These are phyloP conservation scores for Cyclaneusma minus DNA, from an alignment of 2,329 filamentous ascomycete genomes.

Conservation along the genomic window DNA sequence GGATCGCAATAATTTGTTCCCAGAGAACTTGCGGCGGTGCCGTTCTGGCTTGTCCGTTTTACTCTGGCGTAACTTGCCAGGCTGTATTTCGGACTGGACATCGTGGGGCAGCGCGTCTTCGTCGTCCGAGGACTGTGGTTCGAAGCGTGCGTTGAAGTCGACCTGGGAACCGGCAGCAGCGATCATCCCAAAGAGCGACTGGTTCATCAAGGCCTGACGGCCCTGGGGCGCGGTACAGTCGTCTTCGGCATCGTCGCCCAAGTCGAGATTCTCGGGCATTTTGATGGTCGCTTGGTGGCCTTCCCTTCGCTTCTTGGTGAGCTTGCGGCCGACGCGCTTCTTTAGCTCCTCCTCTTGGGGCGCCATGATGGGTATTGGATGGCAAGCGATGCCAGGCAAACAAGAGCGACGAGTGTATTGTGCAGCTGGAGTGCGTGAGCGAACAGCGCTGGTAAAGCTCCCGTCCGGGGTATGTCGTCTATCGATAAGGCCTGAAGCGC, in stretches of 20 bases:
- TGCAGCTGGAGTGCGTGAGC: too few species aligned
- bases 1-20: slow-evolving; percentile 49
- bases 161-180: slow-evolving; percentile 72
- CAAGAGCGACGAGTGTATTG: too few species aligned
- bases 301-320: slow-evolving; percentile 25
- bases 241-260: slow-evolving; percentile 42
- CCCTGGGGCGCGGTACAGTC: slow-evolving; percentile 42
- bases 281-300: slow-evolving; percentile 28
- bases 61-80: slow-evolving; percentile 15
- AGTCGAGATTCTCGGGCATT: slow-evolving; percentile 40
- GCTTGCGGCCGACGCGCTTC: slow-evolving; percentile 24
- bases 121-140: slow-evolving; percentile 67
- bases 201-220: slow-evolving; percentile 50
- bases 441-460: too few species aligned
- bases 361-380: too few species aligned
- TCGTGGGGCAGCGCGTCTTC: slow-evolving; percentile 11
- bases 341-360: slow-evolving; percentile 24
- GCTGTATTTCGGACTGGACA: slow-evolving; percentile 8
- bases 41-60: slow-evolving; percentile 23
- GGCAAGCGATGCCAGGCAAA: too few species aligned
- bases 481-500: too few species aligned
- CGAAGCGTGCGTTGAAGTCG: slow-evolving; percentile 70
- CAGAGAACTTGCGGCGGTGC: slow-evolving; percentile 46
- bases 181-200: slow-evolving; percentile 87
- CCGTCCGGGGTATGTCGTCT: too few species aligned